Conservation (phyloP, 495 filamentous ascomycete species). For the Penicillium herquei region DNA sequence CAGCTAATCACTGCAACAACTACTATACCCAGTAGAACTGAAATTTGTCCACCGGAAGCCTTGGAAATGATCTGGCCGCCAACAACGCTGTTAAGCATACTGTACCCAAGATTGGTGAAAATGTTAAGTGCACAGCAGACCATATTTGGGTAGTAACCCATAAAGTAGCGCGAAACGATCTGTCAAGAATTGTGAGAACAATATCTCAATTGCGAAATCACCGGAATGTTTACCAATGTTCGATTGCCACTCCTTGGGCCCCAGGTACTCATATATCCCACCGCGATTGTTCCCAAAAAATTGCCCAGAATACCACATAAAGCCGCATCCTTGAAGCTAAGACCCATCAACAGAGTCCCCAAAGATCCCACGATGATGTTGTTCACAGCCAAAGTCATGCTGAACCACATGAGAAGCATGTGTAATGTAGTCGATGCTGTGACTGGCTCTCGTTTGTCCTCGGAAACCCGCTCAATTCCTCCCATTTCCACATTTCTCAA, state of each 20-base stretch:
- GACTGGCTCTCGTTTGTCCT: conserved; percentile 46
- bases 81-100: conserved; percentile 58
- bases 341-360: conserved; percentile 59
- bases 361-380: conserved; percentile 70
- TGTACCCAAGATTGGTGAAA: conserved; percentile 67
- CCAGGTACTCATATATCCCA: conserved; percentile 75
- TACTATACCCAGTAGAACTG: conserved; percentile 67
- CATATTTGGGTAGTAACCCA: conserved; percentile 78
- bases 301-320: conserved; percentile 63
- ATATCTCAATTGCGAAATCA: background rate
- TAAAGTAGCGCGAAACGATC: conserved; percentile 69
- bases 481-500: conserved; percentile 60
- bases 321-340: conserved; percentile 67
- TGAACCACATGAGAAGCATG: conserved; percentile 70
- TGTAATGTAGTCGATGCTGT: conserved; percentile 48
- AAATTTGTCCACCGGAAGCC: conserved; percentile 56
- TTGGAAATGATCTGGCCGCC: conserved; percentile 56
- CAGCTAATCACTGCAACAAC: conserved; percentile 61
- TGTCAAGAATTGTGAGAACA: conserved; percentile 22
- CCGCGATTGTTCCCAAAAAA: conserved; percentile 54
- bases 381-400: conserved; percentile 69
- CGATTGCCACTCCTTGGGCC: conserved; percentile 69
- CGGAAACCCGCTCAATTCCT: conserved; percentile 64
- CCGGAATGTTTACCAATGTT: conserved; percentile 52
- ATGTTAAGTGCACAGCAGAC: conserved; percentile 66